Evolutionary conservation across 1,284 basidiomycete genomes (phyloP), one percentile per base, ranked within the genome.

Genomic region (Gomphus bonarii): DNA sequence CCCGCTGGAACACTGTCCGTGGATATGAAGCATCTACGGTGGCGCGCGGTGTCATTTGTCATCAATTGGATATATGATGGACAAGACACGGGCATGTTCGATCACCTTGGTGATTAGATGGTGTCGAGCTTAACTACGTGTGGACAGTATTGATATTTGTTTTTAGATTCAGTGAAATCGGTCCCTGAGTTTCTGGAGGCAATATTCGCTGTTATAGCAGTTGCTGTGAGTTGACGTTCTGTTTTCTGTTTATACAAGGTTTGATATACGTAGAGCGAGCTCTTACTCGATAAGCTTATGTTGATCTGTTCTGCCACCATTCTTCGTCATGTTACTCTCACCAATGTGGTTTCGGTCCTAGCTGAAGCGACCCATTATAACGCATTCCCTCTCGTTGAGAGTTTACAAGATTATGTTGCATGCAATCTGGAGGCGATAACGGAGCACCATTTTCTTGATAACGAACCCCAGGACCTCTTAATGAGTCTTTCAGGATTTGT

Each of bases 341-440:
- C 81, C 67, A 98, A 97, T 59, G 88, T 86, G 0, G 88, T 85
- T 55, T 83, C 86, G 57, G 75, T 98, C 28, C 83, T 97, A 35
- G 72, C 83, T 33, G 91, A 97, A 50, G 92, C 94, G 0, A 79
- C 84, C 0, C 82, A 90, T 67, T 89, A 85, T 70, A 78, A 93
- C 63, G 88, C 88, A 1, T 68, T 72, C 16, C 78, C 82, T 4
- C 81, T 99, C 55, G 79, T 84, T 31, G 75, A 80, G 22, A 80
- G 84, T 50, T 75, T 95, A 16, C 89, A 95, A 68, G 79, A 79
- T 44, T 98, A 95, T 70, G 85, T 95, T 63, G 74, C 82, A 1
- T 79, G 81, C 58, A 94, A 91, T 66, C 77, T 97, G 74, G 97
- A 99, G 68, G 85, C 86, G 0, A 78, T 97, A 55, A 79, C 99